Conservation (phyloP, 257 asterid species). For the Solanum appendiculatum region DNA sequence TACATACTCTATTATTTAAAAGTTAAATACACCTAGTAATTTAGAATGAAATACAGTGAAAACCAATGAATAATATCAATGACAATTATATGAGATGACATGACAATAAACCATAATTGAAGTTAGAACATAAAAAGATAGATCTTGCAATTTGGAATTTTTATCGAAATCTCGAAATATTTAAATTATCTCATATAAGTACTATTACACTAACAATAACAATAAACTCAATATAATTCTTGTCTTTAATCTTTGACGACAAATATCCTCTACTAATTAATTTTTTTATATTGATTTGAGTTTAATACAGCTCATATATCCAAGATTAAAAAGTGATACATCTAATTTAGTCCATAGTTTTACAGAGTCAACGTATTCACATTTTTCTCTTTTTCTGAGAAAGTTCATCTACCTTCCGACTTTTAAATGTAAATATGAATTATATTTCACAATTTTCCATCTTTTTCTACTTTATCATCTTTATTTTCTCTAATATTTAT, state of each 20-base stretch:
- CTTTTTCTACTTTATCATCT: background rate
- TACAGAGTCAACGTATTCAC: background rate
- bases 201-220: background rate
- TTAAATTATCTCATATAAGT: background rate
- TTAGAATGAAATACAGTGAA: background rate
- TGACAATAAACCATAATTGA: background rate
- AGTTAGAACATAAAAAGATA: background rate
- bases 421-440: background rate
- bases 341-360: background rate
- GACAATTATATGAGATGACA: background rate
- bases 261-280: background rate
- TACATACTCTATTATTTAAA: background rate
- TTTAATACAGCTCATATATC: background rate
- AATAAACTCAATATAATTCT: background rate
- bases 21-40: background rate
- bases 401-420: background rate
- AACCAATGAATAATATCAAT: background rate
- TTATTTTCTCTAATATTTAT: background rate
- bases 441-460: background rate
- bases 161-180: accelerated
- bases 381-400: background rate
- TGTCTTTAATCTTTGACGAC: background rate
- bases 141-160: background rate
- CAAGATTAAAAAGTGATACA: background rate
- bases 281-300: background rate